Conservation (phyloP, 2,329 filamentous ascomycete species). For the Pochonia chlamydosporia region DNA sequence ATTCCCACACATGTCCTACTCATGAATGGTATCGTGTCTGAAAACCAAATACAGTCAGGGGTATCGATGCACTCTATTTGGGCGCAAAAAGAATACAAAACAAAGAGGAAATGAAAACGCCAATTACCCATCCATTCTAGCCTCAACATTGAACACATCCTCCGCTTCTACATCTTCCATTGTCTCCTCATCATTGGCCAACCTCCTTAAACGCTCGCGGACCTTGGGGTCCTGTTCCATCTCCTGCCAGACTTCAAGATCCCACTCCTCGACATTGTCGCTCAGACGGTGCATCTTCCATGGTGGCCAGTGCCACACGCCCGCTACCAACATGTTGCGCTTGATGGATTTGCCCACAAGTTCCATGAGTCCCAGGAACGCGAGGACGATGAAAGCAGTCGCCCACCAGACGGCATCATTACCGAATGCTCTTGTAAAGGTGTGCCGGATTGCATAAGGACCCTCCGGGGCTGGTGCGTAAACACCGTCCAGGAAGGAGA, state of each 20-base stretch:
- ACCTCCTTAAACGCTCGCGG: constrained; percentile 32
- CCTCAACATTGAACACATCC: constrained; percentile 9
- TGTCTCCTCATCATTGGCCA: constrained; percentile 30
- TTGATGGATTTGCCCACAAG: constrained; percentile 49
- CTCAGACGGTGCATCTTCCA: constrained; percentile 30
- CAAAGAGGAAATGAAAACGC: background rate
- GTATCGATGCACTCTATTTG: background rate
- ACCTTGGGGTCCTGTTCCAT: constrained; percentile 46
- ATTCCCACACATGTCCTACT: background rate
- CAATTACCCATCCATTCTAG: constrained; percentile 3
- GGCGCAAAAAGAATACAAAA: no score
- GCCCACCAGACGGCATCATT: constrained; percentile 69
- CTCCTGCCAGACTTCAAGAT: constrained; percentile 53
- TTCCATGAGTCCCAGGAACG: constrained; percentile 58
- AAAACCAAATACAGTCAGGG: background rate
- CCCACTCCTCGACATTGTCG: constrained; percentile 42
- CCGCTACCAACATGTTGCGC: constrained; percentile 38
- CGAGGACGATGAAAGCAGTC: constrained; percentile 58
- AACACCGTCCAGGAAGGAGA: constrained; percentile 60
- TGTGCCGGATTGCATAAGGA: constrained; percentile 62
- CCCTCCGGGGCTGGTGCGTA: constrained; percentile 47
- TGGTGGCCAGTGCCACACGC: constrained; percentile 41
- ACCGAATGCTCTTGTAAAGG: constrained; percentile 63
- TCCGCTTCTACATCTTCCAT: constrained; percentile 18
- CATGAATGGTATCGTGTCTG: background rate